phyloP scores from a whole-genome alignment of 805 yeast genomes.

The Lipomyces lipofer region DNA sequence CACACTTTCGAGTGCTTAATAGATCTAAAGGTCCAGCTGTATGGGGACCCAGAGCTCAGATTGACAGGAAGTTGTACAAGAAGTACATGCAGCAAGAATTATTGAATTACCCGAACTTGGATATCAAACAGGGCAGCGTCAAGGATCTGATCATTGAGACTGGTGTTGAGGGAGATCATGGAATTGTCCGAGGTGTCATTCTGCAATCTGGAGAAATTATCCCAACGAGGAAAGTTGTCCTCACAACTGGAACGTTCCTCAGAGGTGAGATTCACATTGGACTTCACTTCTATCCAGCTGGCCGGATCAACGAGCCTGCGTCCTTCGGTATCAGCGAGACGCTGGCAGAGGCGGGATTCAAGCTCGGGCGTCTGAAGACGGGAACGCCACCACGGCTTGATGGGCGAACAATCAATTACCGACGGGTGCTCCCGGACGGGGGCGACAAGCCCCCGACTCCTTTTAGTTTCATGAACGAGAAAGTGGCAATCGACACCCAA shows the following conservation, averaged over 20 bases:
- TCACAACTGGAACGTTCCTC: conserved; percentile 94
- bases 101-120: conserved; percentile 50
- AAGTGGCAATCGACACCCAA: conserved; percentile 52
- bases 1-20: conserved; percentile 84
- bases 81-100: conserved; percentile 75
- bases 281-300: conserved; percentile 74
- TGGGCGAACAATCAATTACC: conserved; percentile 67
- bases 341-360: conserved; percentile 71
- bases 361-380: conserved; percentile 86
- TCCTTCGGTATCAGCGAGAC: conserved; percentile 87
- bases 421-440: conserved; percentile 61
- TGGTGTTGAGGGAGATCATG: conserved; percentile 5
- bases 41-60: conserved; percentile 98
- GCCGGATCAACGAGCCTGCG: conserved; percentile 90
- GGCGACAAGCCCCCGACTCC: conserved; percentile 88
- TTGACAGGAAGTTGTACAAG: conserved; percentile 79
- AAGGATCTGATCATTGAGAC: conserved; percentile 73
- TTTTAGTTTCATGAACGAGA: conserved; percentile 79
- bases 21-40: conserved; percentile 92
- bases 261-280: conserved; percentile 97
- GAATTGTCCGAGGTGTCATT: conserved; percentile 60
- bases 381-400: conserved; percentile 96
- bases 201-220: conserved; percentile 65
- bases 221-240: conserved; percentile 66
- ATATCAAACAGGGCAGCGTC: conserved; percentile 71